Percentiles rank a stretch among this genome's conserved stretches.
Evolutionary conservation across 208 protist genomes (phyloP).

Genomic region (Novymonas esmeraldas): DNA sequence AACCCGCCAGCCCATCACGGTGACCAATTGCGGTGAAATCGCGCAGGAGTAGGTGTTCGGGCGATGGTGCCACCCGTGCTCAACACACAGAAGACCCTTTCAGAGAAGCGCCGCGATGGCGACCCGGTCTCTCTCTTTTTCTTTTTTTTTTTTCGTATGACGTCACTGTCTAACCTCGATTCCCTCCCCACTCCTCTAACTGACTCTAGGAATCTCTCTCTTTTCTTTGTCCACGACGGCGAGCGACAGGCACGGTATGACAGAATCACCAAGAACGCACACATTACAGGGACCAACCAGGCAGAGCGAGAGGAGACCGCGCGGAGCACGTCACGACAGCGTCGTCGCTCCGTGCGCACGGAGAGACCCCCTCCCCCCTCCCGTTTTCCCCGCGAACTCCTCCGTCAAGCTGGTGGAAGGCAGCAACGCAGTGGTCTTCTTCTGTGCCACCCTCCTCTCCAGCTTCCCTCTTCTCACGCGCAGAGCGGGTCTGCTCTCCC

Average conservation of each 20-base stretch:
- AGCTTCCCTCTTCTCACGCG: neutral
- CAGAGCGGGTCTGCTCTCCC: no score
- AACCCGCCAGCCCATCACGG: conserved; percentile 68
- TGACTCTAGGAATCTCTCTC: conserved; percentile 1
- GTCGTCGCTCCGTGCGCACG: no score
- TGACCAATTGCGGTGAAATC: conserved; percentile 82
- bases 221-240: neutral
- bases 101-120: neutral
- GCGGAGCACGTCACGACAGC: no score
- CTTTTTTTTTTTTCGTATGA: conserved; percentile 8
- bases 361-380: no score
- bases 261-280: conserved; percentile 1
- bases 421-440: no score
- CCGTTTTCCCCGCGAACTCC: no score
- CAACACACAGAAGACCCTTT: neutral
- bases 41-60: conserved; percentile 44
- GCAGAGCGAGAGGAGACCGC: no score
- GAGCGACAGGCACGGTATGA: neutral
- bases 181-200: neutral
- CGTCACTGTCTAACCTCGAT: conserved; percentile 5
- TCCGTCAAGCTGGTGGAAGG: no score
- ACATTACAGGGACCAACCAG: no score
- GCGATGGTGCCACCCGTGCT: neutral
- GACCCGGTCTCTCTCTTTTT: neutral
- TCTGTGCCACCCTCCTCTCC: neutral